Evolutionary conservation across 257 asterid species (phyloP), one percentile per base, ranked within the genome.

Genomic region (Paulownia fortunei): DNA sequence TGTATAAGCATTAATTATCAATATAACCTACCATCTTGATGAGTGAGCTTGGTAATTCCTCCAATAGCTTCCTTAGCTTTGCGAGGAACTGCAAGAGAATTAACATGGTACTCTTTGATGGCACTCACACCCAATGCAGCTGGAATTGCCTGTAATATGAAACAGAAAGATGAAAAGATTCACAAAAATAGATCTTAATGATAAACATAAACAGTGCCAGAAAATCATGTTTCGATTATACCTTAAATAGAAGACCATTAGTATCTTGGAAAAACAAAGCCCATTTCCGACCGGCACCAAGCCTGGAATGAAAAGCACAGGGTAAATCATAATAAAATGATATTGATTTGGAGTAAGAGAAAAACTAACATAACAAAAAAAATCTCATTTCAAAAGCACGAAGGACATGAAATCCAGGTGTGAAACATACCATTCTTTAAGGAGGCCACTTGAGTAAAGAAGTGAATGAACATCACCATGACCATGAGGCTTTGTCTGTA

Each of bases 31-130:
- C 99, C 99, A 87, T 96, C 99, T 82, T 87, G 81, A 81, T 96
- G 99, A 77, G 94, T 89, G 73, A 96, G 97, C 76, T 80, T 93
- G 73, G 99, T 84, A 71, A 96, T 96, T 84, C 99, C 99, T 75
- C 99, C 99, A 76, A 93, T 93, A 82, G 99, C 98, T 84, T 96
- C 99, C 90, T 96, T 96, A 66, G 99, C 99, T 90, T 96, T 96
- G 78, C 99, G 91, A 49, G 94, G 98, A 87, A 93, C 99, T 65
- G 99, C 95, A 58, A 96, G 94, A 92, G 99, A 96, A 85, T 96
- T 93, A 69, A 96, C 98, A 79, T 96, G 96, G 87, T 96, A 96
- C 79, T 84, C 87, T 71, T 89, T 96, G 69, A 85, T 84, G 82
- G 92, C 80, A 81, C 99, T 96, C 72, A 93, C 99, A 76, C 99